Evolutionary conservation across 169 alveolate genomes (phyloP).

Genomic region (Eimeria brunetti): DNA sequence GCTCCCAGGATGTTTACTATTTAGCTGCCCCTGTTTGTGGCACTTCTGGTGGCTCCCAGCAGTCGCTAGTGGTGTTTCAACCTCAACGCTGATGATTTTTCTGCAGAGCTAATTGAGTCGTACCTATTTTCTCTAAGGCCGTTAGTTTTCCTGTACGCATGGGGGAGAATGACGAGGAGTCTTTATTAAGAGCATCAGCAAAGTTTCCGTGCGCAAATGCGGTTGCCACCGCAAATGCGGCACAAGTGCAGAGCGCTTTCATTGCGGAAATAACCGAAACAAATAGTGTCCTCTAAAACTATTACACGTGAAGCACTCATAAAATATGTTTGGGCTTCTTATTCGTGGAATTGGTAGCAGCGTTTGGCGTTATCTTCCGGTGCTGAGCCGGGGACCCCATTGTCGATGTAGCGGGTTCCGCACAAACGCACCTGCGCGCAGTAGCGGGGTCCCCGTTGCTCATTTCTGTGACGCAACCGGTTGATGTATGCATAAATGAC

Average conservation of each 20-base stretch:
- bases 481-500: background rate
- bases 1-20: background rate
- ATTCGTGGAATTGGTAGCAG: background rate
- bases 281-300: background rate
- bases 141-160: background rate
- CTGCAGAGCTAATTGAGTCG: background rate
- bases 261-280: background rate
- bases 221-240: slow-evolving; percentile 61
- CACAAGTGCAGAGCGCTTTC: slow-evolving; percentile 61
- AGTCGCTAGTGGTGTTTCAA: background rate
- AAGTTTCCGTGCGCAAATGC: slow-evolving; percentile 50
- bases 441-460: background rate
- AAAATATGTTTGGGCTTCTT: background rate
- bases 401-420: slow-evolving; percentile 33
- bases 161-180: background rate
- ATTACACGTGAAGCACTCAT: background rate
- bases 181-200: background rate
- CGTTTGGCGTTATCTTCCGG: background rate
- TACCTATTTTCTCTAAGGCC: background rate
- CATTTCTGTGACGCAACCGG: background rate
- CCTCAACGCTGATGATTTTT: background rate
- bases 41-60: background rate
- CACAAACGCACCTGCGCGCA: slow-evolving; percentile 36
- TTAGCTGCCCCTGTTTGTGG: background rate
- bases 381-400: slow-evolving; percentile 49